These are phyloP conservation scores for Aspergillus biplanus DNA, from an alignment of 495 filamentous ascomycete genomes.

Conservation along the genomic window DNA sequence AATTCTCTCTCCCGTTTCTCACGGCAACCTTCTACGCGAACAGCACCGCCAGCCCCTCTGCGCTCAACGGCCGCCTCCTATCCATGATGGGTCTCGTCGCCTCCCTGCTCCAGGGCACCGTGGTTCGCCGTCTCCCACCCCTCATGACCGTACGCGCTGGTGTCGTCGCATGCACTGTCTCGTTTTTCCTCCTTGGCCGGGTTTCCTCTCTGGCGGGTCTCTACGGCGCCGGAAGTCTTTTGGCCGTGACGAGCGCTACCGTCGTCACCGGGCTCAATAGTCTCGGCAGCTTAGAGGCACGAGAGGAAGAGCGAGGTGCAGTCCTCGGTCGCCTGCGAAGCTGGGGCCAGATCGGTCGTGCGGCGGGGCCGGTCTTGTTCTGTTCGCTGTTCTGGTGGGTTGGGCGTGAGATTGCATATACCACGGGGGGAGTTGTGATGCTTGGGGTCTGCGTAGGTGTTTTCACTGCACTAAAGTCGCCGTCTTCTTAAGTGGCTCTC, in stretches of 20 bases:
- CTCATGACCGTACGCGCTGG: slow-evolving; percentile 77
- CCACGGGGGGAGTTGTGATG: slow-evolving; percentile 79
- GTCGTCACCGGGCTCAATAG: slow-evolving; percentile 95
- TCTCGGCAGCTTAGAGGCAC: slow-evolving; percentile 85
- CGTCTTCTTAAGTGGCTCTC: slow-evolving; percentile 17
- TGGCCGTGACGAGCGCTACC: slow-evolving; percentile 88
- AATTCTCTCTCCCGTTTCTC: slow-evolving; percentile 93
- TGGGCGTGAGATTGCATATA: slow-evolving; percentile 83
- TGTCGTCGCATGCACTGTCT: slow-evolving; percentile 71
- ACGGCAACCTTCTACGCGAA: slow-evolving; percentile 85
- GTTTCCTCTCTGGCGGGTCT: slow-evolving; percentile 66
- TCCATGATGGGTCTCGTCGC: slow-evolving; percentile 94
- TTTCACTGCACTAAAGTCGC: slow-evolving; percentile 65
- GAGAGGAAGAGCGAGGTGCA: slow-evolving; percentile 76
- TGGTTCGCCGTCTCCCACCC: slow-evolving; percentile 81
- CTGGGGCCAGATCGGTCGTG: slow-evolving; percentile 84
- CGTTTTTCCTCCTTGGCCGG: slow-evolving; percentile 79
- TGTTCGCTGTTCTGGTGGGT: slow-evolving; percentile 99
- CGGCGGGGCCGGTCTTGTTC: slow-evolving; percentile 84
- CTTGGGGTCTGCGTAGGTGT: slow-evolving; percentile 69
- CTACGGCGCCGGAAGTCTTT: slow-evolving; percentile 76
- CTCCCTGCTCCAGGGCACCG: slow-evolving; percentile 81
- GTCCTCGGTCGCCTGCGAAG: slow-evolving; percentile 86
- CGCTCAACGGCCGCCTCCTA: slow-evolving; percentile 82
- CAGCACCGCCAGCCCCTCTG: slow-evolving; percentile 57